phyloP scores from a whole-genome alignment of 208 protist species.

The Phytomonas sp. region DNA sequence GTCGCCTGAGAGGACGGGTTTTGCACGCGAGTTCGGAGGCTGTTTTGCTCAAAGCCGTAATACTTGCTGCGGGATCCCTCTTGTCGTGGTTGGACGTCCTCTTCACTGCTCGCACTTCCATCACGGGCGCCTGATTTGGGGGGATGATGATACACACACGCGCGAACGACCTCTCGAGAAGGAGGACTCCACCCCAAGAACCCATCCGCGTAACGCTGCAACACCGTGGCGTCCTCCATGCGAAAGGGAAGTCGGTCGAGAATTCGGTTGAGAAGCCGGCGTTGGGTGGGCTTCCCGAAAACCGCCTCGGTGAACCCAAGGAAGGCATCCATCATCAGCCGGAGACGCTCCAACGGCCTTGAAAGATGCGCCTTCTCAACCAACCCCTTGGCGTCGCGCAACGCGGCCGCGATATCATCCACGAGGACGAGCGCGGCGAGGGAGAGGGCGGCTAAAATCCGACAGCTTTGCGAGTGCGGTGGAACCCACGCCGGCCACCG shows the following conservation, averaged over 20 bases:
- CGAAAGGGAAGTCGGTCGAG: slow-evolving; percentile 18
- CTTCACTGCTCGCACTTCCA: neutral
- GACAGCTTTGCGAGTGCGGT: slow-evolving; percentile 3
- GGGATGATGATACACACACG: too few species aligned
- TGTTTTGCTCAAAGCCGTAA: too few species aligned
- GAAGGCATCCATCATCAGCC: slow-evolving; percentile 1
- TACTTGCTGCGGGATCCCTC: too few species aligned
- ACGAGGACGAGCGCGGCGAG: slow-evolving; percentile 20
- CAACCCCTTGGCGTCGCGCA: neutral
- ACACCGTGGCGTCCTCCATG: slow-evolving; percentile 7
- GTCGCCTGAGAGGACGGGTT: neutral
- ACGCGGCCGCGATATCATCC: slow-evolving; percentile 15
- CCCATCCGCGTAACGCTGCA: slow-evolving; percentile 6
- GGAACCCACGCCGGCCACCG: slow-evolving; percentile 33
- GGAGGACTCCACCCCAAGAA: too few species aligned
- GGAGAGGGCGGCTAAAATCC: slow-evolving; percentile 19
- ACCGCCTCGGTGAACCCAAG: slow-evolving; percentile 11
- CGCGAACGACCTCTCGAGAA: too few species aligned
- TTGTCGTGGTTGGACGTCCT: too few species aligned
- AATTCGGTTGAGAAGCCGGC: slow-evolving; percentile 13
- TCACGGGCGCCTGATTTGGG: slow-evolving; percentile 13
- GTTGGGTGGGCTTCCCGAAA: slow-evolving; percentile 14
- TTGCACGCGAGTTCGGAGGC: too few species aligned
- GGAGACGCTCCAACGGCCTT: too few species aligned
- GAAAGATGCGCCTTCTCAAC: too few species aligned